Evolutionary conservation across 2,329 filamentous ascomycete genomes (phyloP).

Genomic region (Metarhizium anisopliae): DNA sequence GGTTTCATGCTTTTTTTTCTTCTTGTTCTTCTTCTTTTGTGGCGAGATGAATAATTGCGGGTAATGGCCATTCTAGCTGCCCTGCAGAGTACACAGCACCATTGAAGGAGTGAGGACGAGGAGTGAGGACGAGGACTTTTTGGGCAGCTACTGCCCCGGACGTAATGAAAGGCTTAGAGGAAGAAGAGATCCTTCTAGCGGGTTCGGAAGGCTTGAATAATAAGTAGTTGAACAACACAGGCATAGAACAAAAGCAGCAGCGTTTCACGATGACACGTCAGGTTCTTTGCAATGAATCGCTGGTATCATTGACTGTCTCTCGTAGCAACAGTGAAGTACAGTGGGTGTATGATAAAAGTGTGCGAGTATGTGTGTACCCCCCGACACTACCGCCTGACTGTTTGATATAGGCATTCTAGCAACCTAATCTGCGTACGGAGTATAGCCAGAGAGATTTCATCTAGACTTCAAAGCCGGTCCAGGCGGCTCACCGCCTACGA

Average conservation of each 20-base stretch:
- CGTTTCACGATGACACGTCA: not conserved
- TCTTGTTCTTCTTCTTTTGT: not conserved
- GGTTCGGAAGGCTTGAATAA: constrained; percentile 16
- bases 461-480: too few relatives aligned
- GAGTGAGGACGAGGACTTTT: constrained; percentile 1
- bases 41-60: not conserved
- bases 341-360: not conserved
- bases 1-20: not conserved
- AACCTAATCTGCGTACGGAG: too few relatives aligned
- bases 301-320: not conserved
- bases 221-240: constrained; percentile 15
- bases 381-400: too few relatives aligned
- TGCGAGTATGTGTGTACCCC: not conserved
- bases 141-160: not conserved
- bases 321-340: not conserved
- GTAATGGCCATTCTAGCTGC: not conserved
- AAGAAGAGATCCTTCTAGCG: constrained; percentile 6
- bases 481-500: too few relatives aligned
- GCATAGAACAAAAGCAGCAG: constrained; percentile 11
- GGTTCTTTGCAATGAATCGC: not conserved
- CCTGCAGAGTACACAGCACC: not conserved
- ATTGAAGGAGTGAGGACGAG: not conserved
- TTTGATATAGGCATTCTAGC: too few relatives aligned
- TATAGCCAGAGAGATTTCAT: too few relatives aligned
- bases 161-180: constrained; percentile 4